phyloP scores from a whole-genome alignment of 805 yeast genomes.

The Ogataea pignaliae region DNA sequence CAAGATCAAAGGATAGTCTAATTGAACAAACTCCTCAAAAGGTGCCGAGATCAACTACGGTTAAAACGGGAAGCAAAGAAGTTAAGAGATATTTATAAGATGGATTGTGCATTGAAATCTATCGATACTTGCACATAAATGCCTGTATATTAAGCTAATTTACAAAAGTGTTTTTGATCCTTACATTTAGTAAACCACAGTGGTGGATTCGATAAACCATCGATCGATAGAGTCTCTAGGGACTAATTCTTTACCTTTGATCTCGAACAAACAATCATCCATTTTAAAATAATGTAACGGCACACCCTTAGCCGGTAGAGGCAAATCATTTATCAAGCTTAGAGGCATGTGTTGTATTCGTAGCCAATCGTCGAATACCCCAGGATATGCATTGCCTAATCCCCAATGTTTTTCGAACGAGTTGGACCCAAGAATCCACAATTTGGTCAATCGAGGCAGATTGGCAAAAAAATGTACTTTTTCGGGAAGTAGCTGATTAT shows the following conservation, averaged over 20 bases:
- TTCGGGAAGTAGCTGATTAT: slow-evolving; percentile 26
- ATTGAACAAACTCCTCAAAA: not conserved
- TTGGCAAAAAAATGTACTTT: slow-evolving; percentile 24
- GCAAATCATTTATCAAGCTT: slow-evolving; percentile 26
- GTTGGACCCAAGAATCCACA: slow-evolving; percentile 45
- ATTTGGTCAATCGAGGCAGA: slow-evolving; percentile 27
- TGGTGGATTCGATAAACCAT: slow-evolving; percentile 38
- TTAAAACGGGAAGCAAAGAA: slow-evolving; percentile 3
- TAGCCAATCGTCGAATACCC: slow-evolving; percentile 53
- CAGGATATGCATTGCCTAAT: slow-evolving; percentile 47
- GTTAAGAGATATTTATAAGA: slow-evolving; percentile 9
- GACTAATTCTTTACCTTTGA: slow-evolving; percentile 21
- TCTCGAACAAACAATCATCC: slow-evolving; percentile 46
- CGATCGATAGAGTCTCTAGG: slow-evolving; percentile 44
- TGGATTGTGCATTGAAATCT: slow-evolving; percentile 1
- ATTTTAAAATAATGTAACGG: slow-evolving; percentile 40
- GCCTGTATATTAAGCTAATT: slow-evolving; percentile 3
- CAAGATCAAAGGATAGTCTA: not conserved
- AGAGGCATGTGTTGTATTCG: slow-evolving; percentile 51
- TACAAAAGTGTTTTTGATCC: slow-evolving; percentile 22
- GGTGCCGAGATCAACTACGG: not conserved
- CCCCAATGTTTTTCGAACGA: slow-evolving; percentile 57
- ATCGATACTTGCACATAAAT: not conserved
- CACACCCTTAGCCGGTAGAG: slow-evolving; percentile 5
- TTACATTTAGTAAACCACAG: slow-evolving; percentile 9